Evolutionary conservation across 2,329 filamentous ascomycete genomes (phyloP), one percentile per base, ranked within the genome.

Genomic region (Albifimbria verrucaria): DNA sequence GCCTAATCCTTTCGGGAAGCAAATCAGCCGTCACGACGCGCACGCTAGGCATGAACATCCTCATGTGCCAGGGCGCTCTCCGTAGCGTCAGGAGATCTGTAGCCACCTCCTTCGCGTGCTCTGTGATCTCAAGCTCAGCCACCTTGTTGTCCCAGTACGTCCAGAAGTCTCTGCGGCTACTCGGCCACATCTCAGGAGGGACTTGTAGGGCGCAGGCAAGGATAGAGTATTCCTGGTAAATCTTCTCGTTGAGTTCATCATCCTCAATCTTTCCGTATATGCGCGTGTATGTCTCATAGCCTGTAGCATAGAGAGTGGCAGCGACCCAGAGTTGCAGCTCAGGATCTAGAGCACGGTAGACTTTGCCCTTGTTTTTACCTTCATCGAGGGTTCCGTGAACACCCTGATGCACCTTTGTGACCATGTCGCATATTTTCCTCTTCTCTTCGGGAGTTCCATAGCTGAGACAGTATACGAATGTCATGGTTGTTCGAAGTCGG

Each of bases 321-420:
- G 69, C 68, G 15, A 72, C 67, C 70, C 68, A 72, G 26, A 70
- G 59, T 53, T 71, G 69, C 2, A 71, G 63, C 11, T 56, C 51
- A 4, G 65, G 61, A 51, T 71, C 67, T 28, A 69, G 59, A 26
- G 69, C 68, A 18, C 55, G 56, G 54, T 70, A 70, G 17, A 55
- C 55, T 4, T 53, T 52, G 15, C 62, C 58, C 32, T 52, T 50
- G 22, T 58, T 48, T 2, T 48, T 45, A 2, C 56, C 56, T 36
- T 57, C 56, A 41, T 55, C 52, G 18, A 57, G 36, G 12, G 58
- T 51, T 1, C 67, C 68, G n/a, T 62, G 61, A 22, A 71, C 65
- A 1, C 53, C 23, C 4, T 59, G 50, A 48, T 72, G 67, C 2
- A 66, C 67, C n/a, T 59, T 59, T 46, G 68, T 64, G 4, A 70